Conservation (phyloP, 78 protist genomes). For the Mantamonas sphyraenae region DNA sequence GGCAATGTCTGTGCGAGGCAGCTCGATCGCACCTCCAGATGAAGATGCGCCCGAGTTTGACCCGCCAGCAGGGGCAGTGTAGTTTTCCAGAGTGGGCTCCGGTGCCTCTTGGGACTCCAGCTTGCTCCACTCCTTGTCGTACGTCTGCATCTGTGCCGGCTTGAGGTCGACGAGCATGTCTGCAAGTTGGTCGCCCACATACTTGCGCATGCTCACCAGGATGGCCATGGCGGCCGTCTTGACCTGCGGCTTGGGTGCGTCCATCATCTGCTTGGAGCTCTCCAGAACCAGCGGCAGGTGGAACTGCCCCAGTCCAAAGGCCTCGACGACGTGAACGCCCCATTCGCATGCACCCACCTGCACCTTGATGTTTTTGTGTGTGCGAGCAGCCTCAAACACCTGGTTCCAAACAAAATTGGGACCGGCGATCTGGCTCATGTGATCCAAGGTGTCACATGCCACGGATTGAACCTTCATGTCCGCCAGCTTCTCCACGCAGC, state of each 20-base stretch:
- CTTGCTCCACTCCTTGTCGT: not conserved
- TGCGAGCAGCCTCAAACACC: not conserved
- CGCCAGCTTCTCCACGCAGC: conserved; percentile 15
- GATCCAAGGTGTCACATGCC: not conserved
- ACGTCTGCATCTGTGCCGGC: not conserved
- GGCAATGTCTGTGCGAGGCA: not conserved
- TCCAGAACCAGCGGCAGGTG: not conserved
- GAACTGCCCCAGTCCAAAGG: not conserved
- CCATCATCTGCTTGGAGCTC: not conserved
- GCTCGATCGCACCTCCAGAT: not conserved
- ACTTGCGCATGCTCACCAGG: not conserved
- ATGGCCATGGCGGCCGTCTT: not conserved
- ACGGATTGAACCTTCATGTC: not conserved
- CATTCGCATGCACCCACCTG: not conserved
- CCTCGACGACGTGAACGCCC: not conserved
- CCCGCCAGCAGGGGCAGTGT: not conserved
- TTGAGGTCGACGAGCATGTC: not conserved
- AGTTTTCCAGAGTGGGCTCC: not conserved
- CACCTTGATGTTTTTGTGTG: not conserved
- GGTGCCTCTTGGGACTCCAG: not conserved
- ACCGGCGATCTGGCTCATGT: not conserved
- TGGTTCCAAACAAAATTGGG: not conserved
- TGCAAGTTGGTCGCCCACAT: not conserved
- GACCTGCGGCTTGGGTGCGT: not conserved
- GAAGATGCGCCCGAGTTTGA: not conserved